Base-by-base conservation (phyloP, 2,329 filamentous ascomycete species). In the Paecilomyces sp. region DNA sequence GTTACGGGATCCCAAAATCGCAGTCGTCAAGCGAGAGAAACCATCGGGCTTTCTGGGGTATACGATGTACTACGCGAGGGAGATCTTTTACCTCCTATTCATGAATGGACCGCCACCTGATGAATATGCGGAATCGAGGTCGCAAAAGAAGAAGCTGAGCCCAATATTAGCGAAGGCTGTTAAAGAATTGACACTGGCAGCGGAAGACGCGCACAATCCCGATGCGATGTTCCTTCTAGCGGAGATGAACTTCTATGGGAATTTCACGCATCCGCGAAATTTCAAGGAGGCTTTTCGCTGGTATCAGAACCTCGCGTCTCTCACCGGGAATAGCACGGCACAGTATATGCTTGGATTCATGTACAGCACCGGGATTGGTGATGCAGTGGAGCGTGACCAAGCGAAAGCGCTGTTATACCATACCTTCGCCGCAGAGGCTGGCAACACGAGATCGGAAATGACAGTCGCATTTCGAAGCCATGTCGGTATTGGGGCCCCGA, bases 171-270 rank as follows among this genome's bases (percentile, higher is more conserved):
- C 76, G 24, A 78, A 82, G 62, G 87, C 85, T 2, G 83, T 88
- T 47, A 75, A 77, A 59, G 76, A 88, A 34, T 74, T 90, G 61
- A 80, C 84, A 66, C 75, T 81, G 56, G 85, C 86, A 34, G 85
- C 85, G 3, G 74, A 80, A 7, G 76, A 82, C 64, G 74, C 78
- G 41, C 72, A 79, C 61, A 76, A 80, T 59, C 83, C 90, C 1
- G 92, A 99, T 73, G 94, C 94, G 4, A 85, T 97, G 54, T 96
- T 89, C 70, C 80, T 96, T 15, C 82, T 99, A 25, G 94, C 91
- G 18, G 91, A 99, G 72, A 88, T 99, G 83, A 96, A 95, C 79
- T 97, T 97, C 76, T 92, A 94, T 69, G 94, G 94, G 72, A 97
- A 97, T 75, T 96, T 88, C 75, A 89, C 90, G 24, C 84, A 97